Evolutionary conservation across 176 grass and related monocot species (phyloP), one percentile per base, ranked within the genome.

Genomic region (Stipa capillata): DNA sequence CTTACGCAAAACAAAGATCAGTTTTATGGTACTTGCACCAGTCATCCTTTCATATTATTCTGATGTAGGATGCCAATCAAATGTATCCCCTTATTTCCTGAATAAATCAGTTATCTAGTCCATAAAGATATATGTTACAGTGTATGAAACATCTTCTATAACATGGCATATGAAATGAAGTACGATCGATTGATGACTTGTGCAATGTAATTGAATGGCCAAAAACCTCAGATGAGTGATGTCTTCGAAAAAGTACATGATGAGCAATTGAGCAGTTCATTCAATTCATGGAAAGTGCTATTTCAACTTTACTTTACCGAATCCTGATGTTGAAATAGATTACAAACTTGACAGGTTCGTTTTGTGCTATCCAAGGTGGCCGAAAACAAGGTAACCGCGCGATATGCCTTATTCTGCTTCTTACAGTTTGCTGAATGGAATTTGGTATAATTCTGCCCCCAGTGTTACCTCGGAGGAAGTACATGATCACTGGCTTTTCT

Each of bases 161-260:
- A 28, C 23, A 20, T 76, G 47, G n/a, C 7, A 85, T 45, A 77
- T 78, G 57, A n/a, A n/a, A n/a, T n/a, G n/a, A n/a, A n/a, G n/a
- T n/a, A n/a, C n/a, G n/a, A 39, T 76, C 48, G 36, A 55, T 9
- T 12, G 45, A 74, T 72, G 53, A 13, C 34, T 63, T 42, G 66
- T 60, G 60, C 60, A 44, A 35, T 37, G 18, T 65, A 85, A 62
- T 37, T 42, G 53, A 43, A 79, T n/a, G n/a, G n/a, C n/a, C 56
- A 24, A 17, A n/a, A n/a, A n/a, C n/a, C n/a, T 70, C 65, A 58
- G 18, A 34, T 59, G 40, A 25, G 20, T 51, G 29, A 36, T 65
- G 20, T 18, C 29, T 47, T 35, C 31, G 23, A 36, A 23, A 27
- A 73, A 52, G 31, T 8, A 36, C 2, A 64, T 23, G 17, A 49